phyloP scores from a whole-genome alignment of 495 filamentous ascomycete species.

The Xylaria nigripes region DNA sequence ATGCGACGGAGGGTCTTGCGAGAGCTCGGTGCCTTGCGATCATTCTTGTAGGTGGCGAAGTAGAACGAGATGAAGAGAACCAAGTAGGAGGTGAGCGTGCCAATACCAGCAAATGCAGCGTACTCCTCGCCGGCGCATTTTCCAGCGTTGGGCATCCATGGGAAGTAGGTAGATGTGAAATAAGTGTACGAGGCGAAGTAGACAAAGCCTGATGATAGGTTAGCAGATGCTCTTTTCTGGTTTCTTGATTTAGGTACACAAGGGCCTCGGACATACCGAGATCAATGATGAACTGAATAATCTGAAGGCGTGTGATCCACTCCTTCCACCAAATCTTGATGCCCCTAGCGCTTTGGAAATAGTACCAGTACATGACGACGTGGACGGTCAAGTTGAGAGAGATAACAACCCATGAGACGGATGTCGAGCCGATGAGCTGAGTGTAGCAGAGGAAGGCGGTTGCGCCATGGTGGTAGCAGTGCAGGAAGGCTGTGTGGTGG shows the following conservation, averaged over 20 bases:
- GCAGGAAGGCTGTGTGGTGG: conserved; percentile 59
- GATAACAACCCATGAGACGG: conserved; percentile 73
- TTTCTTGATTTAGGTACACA: no score
- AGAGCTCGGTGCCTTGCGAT: conserved; percentile 51
- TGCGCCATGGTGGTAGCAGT: conserved; percentile 80
- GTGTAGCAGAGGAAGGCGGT: conserved; percentile 82
- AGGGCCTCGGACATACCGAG: conserved; percentile 47
- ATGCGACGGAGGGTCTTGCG: conserved; percentile 50
- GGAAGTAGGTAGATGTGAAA: conserved; percentile 89
- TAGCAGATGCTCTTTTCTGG: conserved; percentile 13
- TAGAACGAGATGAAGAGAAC: conserved; percentile 99
- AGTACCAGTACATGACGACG: conserved; percentile 70
- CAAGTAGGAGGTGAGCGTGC: conserved; percentile 85
- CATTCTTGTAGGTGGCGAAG: conserved; percentile 91
- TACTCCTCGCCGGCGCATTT: conserved; percentile 95
- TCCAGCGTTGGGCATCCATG: conserved; percentile 70
- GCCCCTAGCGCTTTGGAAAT: conserved; percentile 78
- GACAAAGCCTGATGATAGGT: conserved; percentile 58
- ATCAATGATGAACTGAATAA: conserved; percentile 73
- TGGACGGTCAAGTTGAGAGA: conserved; percentile 70
- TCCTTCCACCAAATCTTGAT: conserved; percentile 86
- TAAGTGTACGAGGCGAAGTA: conserved; percentile 96
- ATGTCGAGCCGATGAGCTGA: conserved; percentile 68
- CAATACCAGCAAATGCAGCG: conserved; percentile 88
- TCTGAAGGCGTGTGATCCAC: conserved; percentile 81